A percentile compares a stretch with the other conserved stretches of the same genome.
phyloP scores from a whole-genome alignment of 805 yeast genomes.

The Sugiyamaella marilandica region DNA sequence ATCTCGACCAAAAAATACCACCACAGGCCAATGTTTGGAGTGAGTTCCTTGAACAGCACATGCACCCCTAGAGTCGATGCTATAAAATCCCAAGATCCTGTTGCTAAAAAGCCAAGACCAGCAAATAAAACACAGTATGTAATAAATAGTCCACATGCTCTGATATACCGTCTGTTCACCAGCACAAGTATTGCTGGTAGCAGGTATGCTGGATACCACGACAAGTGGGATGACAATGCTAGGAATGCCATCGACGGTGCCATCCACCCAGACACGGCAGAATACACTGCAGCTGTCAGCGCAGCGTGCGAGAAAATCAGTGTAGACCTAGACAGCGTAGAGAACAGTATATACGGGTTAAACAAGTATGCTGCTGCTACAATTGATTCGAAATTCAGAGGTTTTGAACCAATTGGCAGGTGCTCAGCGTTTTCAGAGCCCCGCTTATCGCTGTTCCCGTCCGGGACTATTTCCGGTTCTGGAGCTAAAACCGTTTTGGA shows the following conservation, averaged over 20 bases:
- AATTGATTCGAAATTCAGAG: constrained; percentile 33
- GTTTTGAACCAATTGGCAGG: background rate
- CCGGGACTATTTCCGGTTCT: background rate
- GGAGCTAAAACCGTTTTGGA: background rate
- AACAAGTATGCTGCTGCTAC: constrained; percentile 63
- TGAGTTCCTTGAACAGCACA: constrained; percentile 59
- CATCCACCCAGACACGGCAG: constrained; percentile 39
- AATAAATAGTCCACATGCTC: constrained; percentile 16
- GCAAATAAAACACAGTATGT: constrained; percentile 18
- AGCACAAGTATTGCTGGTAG: constrained; percentile 50
- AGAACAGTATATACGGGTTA: constrained; percentile 73
- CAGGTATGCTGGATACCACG: constrained; percentile 58
- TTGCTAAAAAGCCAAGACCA: constrained; percentile 25
- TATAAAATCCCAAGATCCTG: constrained; percentile 41
- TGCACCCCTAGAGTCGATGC: constrained; percentile 47
- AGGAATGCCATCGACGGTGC: constrained; percentile 47
- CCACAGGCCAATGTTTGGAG: constrained; percentile 95
- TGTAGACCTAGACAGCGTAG: constrained; percentile 67
- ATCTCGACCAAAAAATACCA: constrained; percentile 97
- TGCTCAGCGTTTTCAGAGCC: background rate
- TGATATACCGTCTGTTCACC: constrained; percentile 7
- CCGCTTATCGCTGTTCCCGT: background rate
- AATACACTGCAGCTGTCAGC: constrained; percentile 44
- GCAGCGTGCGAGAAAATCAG: constrained; percentile 55
- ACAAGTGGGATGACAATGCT: constrained; percentile 59